Conservation (phyloP, 257 asterid genomes). For the Solanum piurae region DNA sequence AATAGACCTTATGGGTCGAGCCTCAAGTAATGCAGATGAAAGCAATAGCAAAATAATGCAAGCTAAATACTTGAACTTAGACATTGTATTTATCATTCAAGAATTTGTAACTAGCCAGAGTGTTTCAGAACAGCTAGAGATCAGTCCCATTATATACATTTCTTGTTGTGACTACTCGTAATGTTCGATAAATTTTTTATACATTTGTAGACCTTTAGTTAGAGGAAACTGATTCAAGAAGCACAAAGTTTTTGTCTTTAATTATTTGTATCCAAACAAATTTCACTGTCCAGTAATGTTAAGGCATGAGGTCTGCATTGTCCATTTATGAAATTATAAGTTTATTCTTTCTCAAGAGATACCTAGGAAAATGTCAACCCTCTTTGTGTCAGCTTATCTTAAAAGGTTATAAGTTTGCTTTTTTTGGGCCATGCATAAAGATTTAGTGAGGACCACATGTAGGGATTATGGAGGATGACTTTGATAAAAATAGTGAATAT, state of each 20-base stretch:
- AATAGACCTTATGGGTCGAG: constrained; percentile 38
- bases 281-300: not conserved
- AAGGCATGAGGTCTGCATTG: constrained; percentile 17
- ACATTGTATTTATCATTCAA: constrained; percentile 17
- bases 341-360: not conserved
- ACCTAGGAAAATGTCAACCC: constrained; percentile 7
- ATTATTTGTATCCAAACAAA: constrained; percentile 1
- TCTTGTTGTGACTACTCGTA: constrained; percentile 1
- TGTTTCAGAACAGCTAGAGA: not conserved
- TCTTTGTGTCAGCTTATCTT: not conserved
- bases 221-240: constrained; percentile 10
- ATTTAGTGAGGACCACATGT: not conserved
- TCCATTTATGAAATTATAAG: not conserved
- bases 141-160: constrained; percentile 11
- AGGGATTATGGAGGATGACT: constrained; percentile 23
- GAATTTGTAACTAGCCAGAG: not conserved
- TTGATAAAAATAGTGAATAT: constrained; percentile 11
- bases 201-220: not conserved
- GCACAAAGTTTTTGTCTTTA: constrained; percentile 16
- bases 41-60: constrained; percentile 28
- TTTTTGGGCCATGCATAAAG: not conserved
- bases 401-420: constrained; percentile 3
- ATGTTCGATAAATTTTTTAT: not conserved
- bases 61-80: constrained; percentile 22
- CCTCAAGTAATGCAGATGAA: constrained; percentile 20